These are phyloP conservation scores for Adansonia digitata DNA, from an alignment of 345 rosid genomes.

Conservation along the genomic window DNA sequence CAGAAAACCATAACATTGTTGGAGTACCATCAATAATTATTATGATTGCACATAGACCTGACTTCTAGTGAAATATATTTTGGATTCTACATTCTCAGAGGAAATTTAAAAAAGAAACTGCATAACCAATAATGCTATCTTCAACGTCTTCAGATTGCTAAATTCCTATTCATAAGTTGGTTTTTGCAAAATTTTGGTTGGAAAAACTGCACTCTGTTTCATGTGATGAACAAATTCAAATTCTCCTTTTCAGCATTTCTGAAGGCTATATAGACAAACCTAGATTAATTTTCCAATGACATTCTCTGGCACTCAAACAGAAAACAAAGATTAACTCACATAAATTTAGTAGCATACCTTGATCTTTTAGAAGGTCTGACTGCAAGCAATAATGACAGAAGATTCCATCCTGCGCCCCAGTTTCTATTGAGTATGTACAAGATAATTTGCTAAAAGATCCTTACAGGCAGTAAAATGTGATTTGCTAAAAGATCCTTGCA, in stretches of 20 bases:
- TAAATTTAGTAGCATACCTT: slow-evolving; percentile 40
- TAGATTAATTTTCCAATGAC: background rate
- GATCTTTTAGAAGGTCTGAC: slow-evolving; percentile 68
- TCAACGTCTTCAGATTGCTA: background rate
- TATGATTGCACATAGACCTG: background rate
- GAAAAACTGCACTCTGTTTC: too few species aligned
- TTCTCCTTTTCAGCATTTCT: background rate
- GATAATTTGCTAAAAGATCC: slow-evolving; percentile 9
- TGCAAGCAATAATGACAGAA: slow-evolving; percentile 76
- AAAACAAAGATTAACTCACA: background rate
- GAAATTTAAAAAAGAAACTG: background rate
- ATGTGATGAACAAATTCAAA: background rate
- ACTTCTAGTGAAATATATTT: background rate
- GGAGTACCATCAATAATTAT: background rate
- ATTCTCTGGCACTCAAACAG: slow-evolving; percentile 1
- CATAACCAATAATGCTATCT: background rate
- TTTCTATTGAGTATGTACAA: slow-evolving; percentile 87
- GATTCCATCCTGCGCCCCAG: slow-evolving; percentile 98
- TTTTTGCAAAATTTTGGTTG: background rate
- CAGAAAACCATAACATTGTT: background rate
- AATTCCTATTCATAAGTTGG: background rate
- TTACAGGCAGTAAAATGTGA: too few species aligned
- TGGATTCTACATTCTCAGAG: background rate
- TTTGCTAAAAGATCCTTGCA: too few species aligned
- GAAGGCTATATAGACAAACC: background rate